phyloP scores from a whole-genome alignment of 1,284 basidiomycete species.

The Sanguinoderma infundibulare region DNA sequence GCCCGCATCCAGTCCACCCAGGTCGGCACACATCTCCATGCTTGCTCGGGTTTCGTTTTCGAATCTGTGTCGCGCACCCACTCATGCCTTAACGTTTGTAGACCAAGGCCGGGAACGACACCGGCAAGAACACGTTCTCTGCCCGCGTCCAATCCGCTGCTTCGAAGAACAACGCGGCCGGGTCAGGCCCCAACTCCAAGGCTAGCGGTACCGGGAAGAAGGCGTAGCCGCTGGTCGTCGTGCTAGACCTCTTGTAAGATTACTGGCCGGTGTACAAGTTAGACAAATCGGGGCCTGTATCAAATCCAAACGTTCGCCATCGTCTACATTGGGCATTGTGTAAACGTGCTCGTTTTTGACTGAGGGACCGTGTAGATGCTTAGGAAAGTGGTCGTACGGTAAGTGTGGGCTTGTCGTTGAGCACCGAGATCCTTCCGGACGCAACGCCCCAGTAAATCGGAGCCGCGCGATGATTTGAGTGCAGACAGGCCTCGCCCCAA shows the following conservation, averaged over 20 bases:
- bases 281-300: background rate
- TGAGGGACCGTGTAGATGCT: background rate
- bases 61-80: background rate
- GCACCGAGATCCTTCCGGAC: background rate
- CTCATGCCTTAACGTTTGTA: constrained; percentile 10
- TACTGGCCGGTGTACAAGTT: background rate
- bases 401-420: too few relatives aligned
- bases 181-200: constrained; percentile 25
- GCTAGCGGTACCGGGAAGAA: constrained; percentile 26
- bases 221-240: constrained; percentile 10
- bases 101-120: constrained; percentile 38
- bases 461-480: background rate
- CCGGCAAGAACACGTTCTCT: constrained; percentile 36
- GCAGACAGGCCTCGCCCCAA: background rate
- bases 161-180: constrained; percentile 29
- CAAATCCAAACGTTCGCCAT: background rate
- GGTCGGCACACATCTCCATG: constrained; percentile 22
- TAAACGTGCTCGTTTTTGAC: background rate
- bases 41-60: background rate
- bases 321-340: background rate
- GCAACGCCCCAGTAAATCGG: background rate
- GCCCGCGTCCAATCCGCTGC: constrained; percentile 36
- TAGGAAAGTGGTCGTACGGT: background rate
- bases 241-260: background rate
- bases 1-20: constrained; percentile 39